phyloP scores from a whole-genome alignment of 768 basidiomycete species.

The Leccinum uliginosum region DNA sequence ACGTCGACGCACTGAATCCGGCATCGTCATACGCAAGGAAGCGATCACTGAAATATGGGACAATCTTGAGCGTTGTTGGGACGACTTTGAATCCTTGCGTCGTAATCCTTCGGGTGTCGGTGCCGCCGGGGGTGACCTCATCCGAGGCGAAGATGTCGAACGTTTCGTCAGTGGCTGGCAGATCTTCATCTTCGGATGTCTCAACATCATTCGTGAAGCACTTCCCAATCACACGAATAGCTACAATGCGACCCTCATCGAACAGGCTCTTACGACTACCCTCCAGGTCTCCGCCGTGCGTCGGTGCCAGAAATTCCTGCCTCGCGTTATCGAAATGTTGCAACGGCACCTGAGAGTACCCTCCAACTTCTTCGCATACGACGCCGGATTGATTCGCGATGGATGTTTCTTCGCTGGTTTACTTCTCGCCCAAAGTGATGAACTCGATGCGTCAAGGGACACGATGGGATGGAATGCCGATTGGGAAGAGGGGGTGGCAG shows the following conservation, averaged over 20 bases:
- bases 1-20: slow-evolving; percentile 47
- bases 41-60: slow-evolving; percentile 81
- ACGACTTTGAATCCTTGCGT: slow-evolving; percentile 70
- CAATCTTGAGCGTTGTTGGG: slow-evolving; percentile 76
- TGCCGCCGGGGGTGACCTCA: slow-evolving; percentile 27
- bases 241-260: slow-evolving; percentile 38
- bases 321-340: slow-evolving; percentile 47
- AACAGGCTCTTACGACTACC: slow-evolving; percentile 43
- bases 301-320: slow-evolving; percentile 46
- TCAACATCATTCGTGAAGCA: slow-evolving; percentile 83
- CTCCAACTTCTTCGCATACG: slow-evolving; percentile 70
- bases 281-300: slow-evolving; percentile 47
- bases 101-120: slow-evolving; percentile 41
- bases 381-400: slow-evolving; percentile 81
- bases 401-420: slow-evolving; percentile 87
- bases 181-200: slow-evolving; percentile 89
- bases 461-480: slow-evolving; percentile 25
- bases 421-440: slow-evolving; percentile 58
- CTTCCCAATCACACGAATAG: slow-evolving; percentile 48
- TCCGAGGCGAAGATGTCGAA: slow-evolving; percentile 51
- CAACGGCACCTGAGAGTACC: slow-evolving; percentile 43
- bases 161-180: slow-evolving; percentile 85
- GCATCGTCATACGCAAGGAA: slow-evolving; percentile 53
- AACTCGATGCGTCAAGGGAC: slow-evolving; percentile 23
- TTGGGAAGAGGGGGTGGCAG: slow-evolving; percentile 31